These are phyloP conservation scores for Talaromyces sp. DNA, from an alignment of 2,329 filamentous ascomycete genomes.

Conservation along the genomic window DNA sequence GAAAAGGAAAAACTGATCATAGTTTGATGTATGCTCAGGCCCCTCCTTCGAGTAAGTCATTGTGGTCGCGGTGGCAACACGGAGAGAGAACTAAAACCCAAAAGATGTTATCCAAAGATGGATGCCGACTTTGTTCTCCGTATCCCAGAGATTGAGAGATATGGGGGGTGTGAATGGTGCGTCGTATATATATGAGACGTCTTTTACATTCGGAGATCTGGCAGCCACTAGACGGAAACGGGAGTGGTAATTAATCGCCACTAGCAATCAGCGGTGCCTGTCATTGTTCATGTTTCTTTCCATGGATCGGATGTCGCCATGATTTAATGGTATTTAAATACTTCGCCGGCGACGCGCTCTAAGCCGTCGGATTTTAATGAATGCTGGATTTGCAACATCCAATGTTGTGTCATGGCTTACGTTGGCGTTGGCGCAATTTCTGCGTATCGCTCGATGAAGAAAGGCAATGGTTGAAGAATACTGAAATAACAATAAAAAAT, in stretches of 20 bases:
- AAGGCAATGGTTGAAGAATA: background rate
- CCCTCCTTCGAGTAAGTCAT: background rate
- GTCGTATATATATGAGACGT: background rate
- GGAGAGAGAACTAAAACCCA: background rate
- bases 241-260: background rate
- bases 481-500: background rate
- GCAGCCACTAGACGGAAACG: background rate
- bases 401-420: background rate
- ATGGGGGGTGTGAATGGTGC: background rate
- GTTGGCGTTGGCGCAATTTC: background rate
- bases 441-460: background rate
- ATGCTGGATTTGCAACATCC: too few relatives aligned
- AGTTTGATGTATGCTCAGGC: constrained; percentile 23
- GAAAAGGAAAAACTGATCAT: constrained; percentile 74
- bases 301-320: background rate
- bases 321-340: background rate
- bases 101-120: background rate
- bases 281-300: too few relatives aligned
- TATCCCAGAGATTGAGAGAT: background rate
- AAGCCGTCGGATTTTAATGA: background rate
- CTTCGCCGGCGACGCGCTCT: background rate
- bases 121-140: background rate
- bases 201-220: background rate
- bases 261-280: background rate
- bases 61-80: background rate